phyloP scores from a whole-genome alignment of 768 basidiomycete genomes.

The Naganishia kalamii region DNA sequence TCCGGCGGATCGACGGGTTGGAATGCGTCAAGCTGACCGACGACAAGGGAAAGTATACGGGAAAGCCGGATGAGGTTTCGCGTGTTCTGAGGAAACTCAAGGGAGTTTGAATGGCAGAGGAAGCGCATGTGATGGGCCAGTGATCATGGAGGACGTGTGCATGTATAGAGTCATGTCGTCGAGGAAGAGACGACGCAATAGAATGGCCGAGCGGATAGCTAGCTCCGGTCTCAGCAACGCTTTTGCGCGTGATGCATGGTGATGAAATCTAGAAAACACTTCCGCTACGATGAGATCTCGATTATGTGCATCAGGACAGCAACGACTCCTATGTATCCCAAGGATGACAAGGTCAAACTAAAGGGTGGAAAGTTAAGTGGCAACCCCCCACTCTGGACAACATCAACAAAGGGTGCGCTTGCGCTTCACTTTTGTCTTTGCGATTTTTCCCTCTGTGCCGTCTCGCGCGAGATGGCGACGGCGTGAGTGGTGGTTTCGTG shows the following conservation, averaged over 20 bases:
- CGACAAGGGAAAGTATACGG: constrained; percentile 80
- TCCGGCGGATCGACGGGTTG: constrained; percentile 63
- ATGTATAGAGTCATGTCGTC: not conserved
- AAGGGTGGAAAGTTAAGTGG: too few relatives aligned
- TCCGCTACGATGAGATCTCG: too few relatives aligned
- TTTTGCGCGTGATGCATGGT: too few relatives aligned
- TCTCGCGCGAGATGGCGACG: not conserved
- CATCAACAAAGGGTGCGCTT: not conserved
- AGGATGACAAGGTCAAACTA: too few relatives aligned
- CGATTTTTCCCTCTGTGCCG: not conserved
- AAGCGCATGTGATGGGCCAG: not conserved
- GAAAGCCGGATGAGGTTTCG: constrained; percentile 56
- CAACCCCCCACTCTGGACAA: not conserved
- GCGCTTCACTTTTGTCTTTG: not conserved
- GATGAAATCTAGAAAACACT: too few relatives aligned
- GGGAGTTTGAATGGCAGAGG: not conserved
- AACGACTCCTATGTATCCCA: too few relatives aligned
- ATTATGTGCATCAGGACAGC: too few relatives aligned
- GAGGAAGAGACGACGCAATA: too few relatives aligned
- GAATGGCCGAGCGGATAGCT: too few relatives aligned
- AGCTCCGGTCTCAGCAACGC: too few relatives aligned
- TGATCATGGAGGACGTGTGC: not conserved
- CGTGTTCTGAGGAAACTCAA: not conserved
- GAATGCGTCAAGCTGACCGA: constrained; percentile 92
- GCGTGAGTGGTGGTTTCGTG: not conserved